Conservation (phyloP, 768 basidiomycete species). For the Butyriboletus loyo region DNA sequence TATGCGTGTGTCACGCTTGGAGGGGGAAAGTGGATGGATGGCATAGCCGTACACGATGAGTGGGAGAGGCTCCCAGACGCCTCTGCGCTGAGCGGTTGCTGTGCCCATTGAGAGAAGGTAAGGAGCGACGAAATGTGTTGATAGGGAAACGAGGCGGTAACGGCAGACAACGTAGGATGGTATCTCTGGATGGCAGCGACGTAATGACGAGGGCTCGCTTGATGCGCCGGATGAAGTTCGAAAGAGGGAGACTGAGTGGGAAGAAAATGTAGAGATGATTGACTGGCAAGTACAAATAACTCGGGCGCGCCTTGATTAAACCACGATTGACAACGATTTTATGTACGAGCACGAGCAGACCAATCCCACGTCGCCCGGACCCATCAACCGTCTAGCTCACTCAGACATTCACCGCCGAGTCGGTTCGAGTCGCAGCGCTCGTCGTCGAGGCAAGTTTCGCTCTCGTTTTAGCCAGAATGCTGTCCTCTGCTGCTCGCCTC, state of each 20-base stretch:
- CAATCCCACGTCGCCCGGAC: not conserved
- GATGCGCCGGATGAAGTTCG: not conserved
- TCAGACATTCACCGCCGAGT: not conserved
- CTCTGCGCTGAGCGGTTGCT: constrained; percentile 33
- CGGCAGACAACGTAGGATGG: not conserved
- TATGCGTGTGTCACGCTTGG: constrained; percentile 69
- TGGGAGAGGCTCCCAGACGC: constrained; percentile 63
- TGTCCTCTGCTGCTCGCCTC: constrained; percentile 19
- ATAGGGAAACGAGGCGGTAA: not conserved
- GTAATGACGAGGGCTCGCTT: not conserved
- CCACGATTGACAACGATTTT: no score
- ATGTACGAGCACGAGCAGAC: not conserved
- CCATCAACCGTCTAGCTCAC: not conserved
- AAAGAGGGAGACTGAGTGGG: not conserved
- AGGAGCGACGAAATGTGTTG: not conserved
- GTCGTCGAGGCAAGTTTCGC: not conserved
- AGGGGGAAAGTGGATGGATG: constrained; percentile 76
- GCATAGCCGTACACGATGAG: constrained; percentile 90
- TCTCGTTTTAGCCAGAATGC: constrained; percentile 4
- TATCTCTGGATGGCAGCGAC: not conserved
- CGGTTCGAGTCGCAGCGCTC: not conserved
- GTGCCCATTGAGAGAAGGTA: constrained; percentile 15
- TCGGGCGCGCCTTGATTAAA: no score
- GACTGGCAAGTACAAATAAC: not conserved
- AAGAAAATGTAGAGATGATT: not conserved